These are phyloP conservation scores for Cercophora samala DNA, from an alignment of 495 filamentous ascomycete genomes.

Conservation along the genomic window DNA sequence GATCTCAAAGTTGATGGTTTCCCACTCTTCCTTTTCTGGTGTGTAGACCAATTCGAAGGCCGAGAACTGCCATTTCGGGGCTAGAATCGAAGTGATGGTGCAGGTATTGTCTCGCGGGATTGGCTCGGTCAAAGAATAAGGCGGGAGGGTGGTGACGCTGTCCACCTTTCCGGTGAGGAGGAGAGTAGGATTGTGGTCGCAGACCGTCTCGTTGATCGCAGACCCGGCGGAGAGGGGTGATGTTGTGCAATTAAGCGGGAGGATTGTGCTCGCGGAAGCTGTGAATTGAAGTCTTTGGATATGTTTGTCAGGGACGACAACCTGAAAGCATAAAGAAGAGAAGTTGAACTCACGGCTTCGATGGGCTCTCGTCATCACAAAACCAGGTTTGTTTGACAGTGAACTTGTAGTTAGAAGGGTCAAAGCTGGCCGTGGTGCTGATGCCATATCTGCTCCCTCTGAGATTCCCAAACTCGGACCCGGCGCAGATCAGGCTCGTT, in stretches of 20 bases:
- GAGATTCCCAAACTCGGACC: slow-evolving; percentile 22
- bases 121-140: slow-evolving; percentile 31
- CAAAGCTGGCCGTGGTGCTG: slow-evolving; percentile 22
- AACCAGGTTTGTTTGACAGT: slow-evolving; percentile 34
- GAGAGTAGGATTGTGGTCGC: neutral
- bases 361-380: slow-evolving; percentile 30
- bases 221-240: neutral
- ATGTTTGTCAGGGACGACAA: neutral
- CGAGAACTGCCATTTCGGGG: slow-evolving; percentile 29
- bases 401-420: slow-evolving; percentile 18
- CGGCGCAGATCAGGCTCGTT: slow-evolving; percentile 17
- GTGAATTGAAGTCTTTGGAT: slow-evolving; percentile 20
- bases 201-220: neutral
- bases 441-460: slow-evolving; percentile 19
- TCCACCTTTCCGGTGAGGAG: slow-evolving; percentile 17
- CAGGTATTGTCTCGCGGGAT: slow-evolving; percentile 26
- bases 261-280: slow-evolving; percentile 12
- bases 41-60: slow-evolving; percentile 17
- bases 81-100: slow-evolving; percentile 29
- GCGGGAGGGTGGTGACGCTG: slow-evolving; percentile 14
- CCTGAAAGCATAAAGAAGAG: neutral
- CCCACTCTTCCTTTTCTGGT: neutral
- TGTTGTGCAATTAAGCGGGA: slow-evolving; percentile 15
- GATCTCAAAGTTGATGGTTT: slow-evolving; percentile 22
- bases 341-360: slow-evolving; percentile 27